These are phyloP conservation scores for Chytriomyces sp. DNA, from an alignment of 192 early-diverging fungal genomes.

Conservation along the genomic window DNA sequence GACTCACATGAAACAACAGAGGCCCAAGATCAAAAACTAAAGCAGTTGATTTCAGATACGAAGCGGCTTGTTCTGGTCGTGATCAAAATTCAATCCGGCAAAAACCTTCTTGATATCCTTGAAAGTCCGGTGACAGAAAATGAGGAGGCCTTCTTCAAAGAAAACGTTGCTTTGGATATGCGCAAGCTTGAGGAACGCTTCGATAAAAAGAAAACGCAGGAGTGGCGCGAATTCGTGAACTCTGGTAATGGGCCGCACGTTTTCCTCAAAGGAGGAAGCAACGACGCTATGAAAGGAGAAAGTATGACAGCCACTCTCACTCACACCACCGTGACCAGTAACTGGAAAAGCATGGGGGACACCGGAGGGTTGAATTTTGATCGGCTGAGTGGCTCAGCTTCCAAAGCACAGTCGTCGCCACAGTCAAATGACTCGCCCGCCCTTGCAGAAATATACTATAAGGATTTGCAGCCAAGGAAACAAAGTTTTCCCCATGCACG, in stretches of 20 bases:
- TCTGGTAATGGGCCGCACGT: background rate
- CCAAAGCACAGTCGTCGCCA: no score
- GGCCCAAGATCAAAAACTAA: conserved; percentile 44
- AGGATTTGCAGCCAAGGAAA: no score
- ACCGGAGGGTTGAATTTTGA: background rate
- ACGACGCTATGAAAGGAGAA: background rate
- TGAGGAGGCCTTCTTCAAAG: conserved; percentile 68
- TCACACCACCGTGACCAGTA: background rate
- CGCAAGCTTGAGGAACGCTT: conserved; percentile 2
- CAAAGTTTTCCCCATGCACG: no score
- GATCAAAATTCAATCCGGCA: conserved; percentile 82
- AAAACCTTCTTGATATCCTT: conserved; percentile 83
- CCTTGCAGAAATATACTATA: no score
- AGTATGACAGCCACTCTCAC: background rate
- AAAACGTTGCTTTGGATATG: conserved; percentile 30
- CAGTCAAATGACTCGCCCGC: no score
- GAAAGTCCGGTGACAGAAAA: conserved; percentile 68
- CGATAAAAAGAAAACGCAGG: conserved; percentile 8
- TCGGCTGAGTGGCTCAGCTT: no score
- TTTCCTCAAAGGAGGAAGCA: conserved; percentile 9
- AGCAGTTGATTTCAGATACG: conserved; percentile 81
- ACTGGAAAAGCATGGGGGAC: conserved; percentile 15
- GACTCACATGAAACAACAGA: conserved; percentile 32
- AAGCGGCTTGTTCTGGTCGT: conserved; percentile 86
- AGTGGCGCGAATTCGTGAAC: conserved; percentile 4